A percentile compares a stretch with the other conserved stretches of the same genome.
Conservation (phyloP, 495 filamentous ascomycete species). For the Ramalina intermedia region DNA sequence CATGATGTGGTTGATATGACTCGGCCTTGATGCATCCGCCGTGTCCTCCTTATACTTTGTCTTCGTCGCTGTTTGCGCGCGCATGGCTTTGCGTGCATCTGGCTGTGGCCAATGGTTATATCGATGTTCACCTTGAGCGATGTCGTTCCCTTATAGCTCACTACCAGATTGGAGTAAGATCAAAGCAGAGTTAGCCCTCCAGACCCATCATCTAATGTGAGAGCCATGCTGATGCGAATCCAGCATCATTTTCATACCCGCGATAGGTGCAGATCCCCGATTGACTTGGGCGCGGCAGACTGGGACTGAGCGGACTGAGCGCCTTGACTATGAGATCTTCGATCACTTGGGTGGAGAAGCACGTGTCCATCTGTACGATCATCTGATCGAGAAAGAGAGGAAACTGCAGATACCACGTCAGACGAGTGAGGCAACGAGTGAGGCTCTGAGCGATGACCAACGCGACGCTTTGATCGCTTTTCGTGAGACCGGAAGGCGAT, state of each 20-base stretch:
- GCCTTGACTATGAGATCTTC: slow-evolving; percentile 14
- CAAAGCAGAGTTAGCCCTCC: slow-evolving; percentile 25
- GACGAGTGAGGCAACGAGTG: not conserved
- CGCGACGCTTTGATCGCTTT: not conserved
- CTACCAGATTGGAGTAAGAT: too few species aligned
- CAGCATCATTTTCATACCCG: slow-evolving; percentile 31
- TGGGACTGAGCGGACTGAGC: slow-evolving; percentile 14
- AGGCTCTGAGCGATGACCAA: not conserved
- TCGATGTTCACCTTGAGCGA: too few species aligned
- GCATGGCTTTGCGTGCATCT: too few species aligned
- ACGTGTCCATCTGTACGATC: slow-evolving; percentile 12
- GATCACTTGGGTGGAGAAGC: slow-evolving; percentile 13
- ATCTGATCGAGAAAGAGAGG: slow-evolving; percentile 7
- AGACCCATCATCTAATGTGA: not conserved
- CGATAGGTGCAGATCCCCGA: slow-evolving; percentile 28
- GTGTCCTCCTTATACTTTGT: too few species aligned
- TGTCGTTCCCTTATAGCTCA: too few species aligned
- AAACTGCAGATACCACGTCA: not conserved
- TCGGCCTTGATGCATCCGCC: too few species aligned
- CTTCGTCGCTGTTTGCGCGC: too few species aligned
- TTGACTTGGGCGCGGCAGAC: slow-evolving; percentile 22
- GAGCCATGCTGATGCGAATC: not conserved
- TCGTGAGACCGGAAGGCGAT: not conserved
- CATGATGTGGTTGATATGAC: too few species aligned
- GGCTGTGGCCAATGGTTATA: too few species aligned